Evolutionary conservation across 768 basidiomycete genomes (phyloP).

Genomic region (Ramaria sp.): DNA sequence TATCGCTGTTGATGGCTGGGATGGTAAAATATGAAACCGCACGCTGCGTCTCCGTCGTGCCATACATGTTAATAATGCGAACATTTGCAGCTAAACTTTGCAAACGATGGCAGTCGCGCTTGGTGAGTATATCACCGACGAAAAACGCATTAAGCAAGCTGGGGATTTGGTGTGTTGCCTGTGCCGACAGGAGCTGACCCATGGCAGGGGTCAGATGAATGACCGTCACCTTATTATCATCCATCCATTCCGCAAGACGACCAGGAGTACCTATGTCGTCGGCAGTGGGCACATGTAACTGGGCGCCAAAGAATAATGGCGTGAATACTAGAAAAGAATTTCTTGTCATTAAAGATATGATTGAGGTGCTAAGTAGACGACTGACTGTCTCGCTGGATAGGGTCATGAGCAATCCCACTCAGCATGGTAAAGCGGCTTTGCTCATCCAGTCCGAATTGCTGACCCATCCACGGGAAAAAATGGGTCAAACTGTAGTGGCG

Average conservation of each 20-base stretch:
- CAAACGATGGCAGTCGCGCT: conserved; percentile 90
- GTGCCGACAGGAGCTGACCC: conserved; percentile 95
- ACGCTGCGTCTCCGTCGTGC: conserved; percentile 97
- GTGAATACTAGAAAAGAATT: conserved; percentile 69
- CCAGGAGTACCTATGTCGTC: conserved; percentile 98
- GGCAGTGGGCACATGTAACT: conserved; percentile 89
- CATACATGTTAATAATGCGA: conserved; percentile 98
- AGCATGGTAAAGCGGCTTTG: conserved; percentile 93
- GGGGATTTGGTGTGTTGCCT: conserved; percentile 73
- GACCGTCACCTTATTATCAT: conserved; percentile 78
- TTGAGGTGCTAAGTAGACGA: conserved; percentile 10
- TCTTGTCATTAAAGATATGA: conserved; percentile 2
- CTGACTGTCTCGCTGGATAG: conserved; percentile 97
- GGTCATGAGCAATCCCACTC: conserved; percentile 97
- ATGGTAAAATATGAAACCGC: conserved; percentile 96
- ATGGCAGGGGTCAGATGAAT: conserved; percentile 98
- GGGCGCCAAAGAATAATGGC: conserved; percentile 92
- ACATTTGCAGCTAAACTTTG: conserved; percentile 90
- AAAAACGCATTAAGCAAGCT: conserved; percentile 89
- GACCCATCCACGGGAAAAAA: conserved; percentile 99
- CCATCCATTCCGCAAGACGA: conserved; percentile 97
- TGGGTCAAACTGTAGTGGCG: conserved; percentile 94
- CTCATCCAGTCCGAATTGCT: conserved; percentile 65
- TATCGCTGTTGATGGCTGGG: conserved; percentile 71
- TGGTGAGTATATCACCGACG: conserved; percentile 97